These are phyloP conservation scores for Aureobasidium sp. DNA, from an alignment of 2,329 filamentous ascomycete genomes.

Conservation along the genomic window DNA sequence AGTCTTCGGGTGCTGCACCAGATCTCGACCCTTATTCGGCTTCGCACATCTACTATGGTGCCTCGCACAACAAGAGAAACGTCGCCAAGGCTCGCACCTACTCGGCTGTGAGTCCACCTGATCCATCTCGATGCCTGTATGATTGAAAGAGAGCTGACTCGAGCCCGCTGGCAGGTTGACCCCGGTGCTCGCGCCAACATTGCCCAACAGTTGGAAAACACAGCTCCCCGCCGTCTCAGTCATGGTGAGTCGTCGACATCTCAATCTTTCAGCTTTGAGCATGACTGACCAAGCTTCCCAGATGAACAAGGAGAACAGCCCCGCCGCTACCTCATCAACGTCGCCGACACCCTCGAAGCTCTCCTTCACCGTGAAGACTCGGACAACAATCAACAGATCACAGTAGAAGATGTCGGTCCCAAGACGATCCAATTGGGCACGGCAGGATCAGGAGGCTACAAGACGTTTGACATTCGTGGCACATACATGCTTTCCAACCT, in stretches of 20 bases:
- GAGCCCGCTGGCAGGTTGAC: constrained; percentile 18
- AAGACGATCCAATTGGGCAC: constrained; percentile 84
- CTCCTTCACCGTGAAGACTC: constrained; percentile 84
- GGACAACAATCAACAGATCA: constrained; percentile 92
- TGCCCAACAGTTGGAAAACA: constrained; percentile 17
- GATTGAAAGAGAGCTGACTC: constrained; percentile 15
- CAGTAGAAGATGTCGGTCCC: constrained; percentile 88
- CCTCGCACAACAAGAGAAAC: constrained; percentile 42
- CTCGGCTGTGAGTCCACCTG: constrained; percentile 47
- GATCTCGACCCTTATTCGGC: constrained; percentile 51
- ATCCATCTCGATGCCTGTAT: background rate
- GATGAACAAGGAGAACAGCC: constrained; percentile 65
- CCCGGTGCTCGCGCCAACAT: constrained; percentile 17
- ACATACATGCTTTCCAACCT: constrained; percentile 98
- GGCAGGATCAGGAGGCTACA: constrained; percentile 75
- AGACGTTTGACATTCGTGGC: constrained; percentile 83
- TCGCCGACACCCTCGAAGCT: constrained; percentile 73
- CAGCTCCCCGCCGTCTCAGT: constrained; percentile 26
- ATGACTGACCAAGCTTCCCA: constrained; percentile 46
- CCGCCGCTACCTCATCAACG: constrained; percentile 78
- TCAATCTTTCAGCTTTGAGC: background rate
- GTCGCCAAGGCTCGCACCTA: constrained; percentile 46
- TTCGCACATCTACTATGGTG: constrained; percentile 54
- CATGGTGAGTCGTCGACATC: constrained; percentile 26
- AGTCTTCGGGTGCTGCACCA: constrained; percentile 19